Evolutionary conservation across 352 stramenopile genomes (phyloP).

Genomic region (Globisporangium solare): DNA sequence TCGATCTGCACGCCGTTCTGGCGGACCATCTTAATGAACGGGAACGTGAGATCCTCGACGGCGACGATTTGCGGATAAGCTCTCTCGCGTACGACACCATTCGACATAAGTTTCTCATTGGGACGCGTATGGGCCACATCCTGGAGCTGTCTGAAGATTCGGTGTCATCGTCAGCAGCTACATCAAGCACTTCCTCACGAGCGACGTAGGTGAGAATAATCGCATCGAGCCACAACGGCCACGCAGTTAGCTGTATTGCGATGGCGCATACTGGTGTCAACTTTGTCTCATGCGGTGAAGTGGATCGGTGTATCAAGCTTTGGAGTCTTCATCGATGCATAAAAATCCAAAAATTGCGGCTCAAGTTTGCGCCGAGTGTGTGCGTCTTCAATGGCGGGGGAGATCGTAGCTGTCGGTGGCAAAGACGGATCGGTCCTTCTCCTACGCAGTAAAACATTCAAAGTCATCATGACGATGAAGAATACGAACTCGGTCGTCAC

Average conservation of each 20-base stretch:
- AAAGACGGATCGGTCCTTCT: conserved; percentile 54
- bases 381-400: conserved; percentile 43
- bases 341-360: conserved; percentile 17
- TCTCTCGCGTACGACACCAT: conserved; percentile 61
- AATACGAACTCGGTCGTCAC: conserved; percentile 44
- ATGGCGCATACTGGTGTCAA: conserved; percentile 27
- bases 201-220: conserved; percentile 24
- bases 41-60: conserved; percentile 18
- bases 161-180: not conserved
- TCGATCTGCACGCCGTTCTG: conserved; percentile 48
- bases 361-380: conserved; percentile 24
- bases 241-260: conserved; percentile 16
- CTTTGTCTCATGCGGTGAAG: conserved; percentile 46
- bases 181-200: too few relatives aligned
- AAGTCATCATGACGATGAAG: conserved; percentile 45
- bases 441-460: conserved; percentile 21
- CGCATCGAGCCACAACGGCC: conserved; percentile 39
- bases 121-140: conserved; percentile 52
- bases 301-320: conserved; percentile 36
- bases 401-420: conserved; percentile 50
- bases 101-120: conserved; percentile 46
- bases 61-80: conserved; percentile 67
- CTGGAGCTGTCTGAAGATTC: conserved; percentile 38
- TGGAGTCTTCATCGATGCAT: conserved; percentile 57
- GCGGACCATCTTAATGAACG: not conserved